Conservation (phyloP, 2,329 filamentous ascomycete genomes). For the Claviceps fusiformis region DNA sequence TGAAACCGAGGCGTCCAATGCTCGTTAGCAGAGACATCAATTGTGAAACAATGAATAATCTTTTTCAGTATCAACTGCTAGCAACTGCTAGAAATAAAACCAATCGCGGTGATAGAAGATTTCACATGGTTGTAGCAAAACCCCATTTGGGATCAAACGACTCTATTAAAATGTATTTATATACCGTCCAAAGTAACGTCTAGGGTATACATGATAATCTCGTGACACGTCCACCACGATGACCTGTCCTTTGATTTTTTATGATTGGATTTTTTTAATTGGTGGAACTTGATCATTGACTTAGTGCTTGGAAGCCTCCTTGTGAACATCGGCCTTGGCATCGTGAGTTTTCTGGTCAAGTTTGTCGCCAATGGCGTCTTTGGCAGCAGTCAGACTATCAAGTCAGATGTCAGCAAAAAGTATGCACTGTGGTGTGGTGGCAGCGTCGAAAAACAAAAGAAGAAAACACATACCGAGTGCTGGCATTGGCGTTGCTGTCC, state of each 20-base stretch:
- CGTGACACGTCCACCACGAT: no score
- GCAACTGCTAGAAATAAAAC: no score
- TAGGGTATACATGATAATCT: background rate
- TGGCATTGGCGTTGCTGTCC: conserved; percentile 37
- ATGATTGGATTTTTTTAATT: no score
- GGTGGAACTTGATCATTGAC: background rate
- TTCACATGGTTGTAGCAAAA: no score
- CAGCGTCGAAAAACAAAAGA: background rate
- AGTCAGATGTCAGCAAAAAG: background rate
- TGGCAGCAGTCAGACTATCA: conserved; percentile 29
- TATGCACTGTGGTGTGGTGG: conserved; percentile 17
- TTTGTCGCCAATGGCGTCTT: conserved; percentile 37
- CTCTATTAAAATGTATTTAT: background rate
- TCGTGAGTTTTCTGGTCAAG: conserved; percentile 27
- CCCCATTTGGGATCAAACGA: no score
- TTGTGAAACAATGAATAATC: no score
- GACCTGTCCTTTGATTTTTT: background rate
- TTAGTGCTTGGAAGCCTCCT: conserved; percentile 22
- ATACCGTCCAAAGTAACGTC: background rate
- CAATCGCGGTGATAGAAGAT: no score
- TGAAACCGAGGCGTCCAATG: no score
- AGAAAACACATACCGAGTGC: conserved; percentile 35
- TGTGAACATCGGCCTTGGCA: conserved; percentile 28
- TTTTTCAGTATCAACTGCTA: no score
- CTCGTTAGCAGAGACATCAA: no score